Conservation (phyloP, 805 yeast species). For the Candida stauntonica region DNA sequence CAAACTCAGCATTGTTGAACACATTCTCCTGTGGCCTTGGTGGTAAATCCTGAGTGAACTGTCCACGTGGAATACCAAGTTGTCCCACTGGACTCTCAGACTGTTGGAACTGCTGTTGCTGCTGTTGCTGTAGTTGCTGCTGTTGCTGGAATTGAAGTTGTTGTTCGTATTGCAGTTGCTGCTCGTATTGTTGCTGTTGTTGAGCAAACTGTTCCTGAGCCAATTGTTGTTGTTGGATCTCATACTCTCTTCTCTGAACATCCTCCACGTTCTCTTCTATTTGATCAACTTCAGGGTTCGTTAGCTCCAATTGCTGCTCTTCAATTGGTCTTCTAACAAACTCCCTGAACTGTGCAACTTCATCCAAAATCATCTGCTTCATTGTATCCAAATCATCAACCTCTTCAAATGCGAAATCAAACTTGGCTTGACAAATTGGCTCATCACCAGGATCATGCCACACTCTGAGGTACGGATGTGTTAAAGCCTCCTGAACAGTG, state of each 20-base stretch:
- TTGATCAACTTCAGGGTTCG: conserved; percentile 27
- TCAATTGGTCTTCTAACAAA: conserved; percentile 75
- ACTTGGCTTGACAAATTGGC: conserved; percentile 72
- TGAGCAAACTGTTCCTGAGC: conserved; percentile 16
- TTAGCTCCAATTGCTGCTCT: conserved; percentile 41
- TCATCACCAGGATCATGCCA: conserved; percentile 97
- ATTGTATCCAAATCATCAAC: conserved; percentile 74
- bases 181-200: conserved; percentile 19
- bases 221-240: conserved; percentile 18
- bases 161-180: conserved; percentile 20
- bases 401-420: conserved; percentile 80
- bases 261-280: conserved; percentile 21
- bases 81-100: conserved; percentile 29
- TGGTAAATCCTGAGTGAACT: conserved; percentile 44
- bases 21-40: conserved; percentile 57
- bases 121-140: conserved; percentile 10
- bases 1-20: conserved; percentile 20
- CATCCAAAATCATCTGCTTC: conserved; percentile 74
- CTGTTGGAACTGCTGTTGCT: conserved; percentile 14
- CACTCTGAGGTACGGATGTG: conserved; percentile 80
- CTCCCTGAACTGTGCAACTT: conserved; percentile 72
- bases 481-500: conserved; percentile 81
- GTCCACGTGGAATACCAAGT: conserved; percentile 48
- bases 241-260: conserved; percentile 11
- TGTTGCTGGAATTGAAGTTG: conserved; percentile 15